Evolutionary conservation across 2,329 filamentous ascomycete genomes (phyloP).

Genomic region (Aspergillus texensis): DNA sequence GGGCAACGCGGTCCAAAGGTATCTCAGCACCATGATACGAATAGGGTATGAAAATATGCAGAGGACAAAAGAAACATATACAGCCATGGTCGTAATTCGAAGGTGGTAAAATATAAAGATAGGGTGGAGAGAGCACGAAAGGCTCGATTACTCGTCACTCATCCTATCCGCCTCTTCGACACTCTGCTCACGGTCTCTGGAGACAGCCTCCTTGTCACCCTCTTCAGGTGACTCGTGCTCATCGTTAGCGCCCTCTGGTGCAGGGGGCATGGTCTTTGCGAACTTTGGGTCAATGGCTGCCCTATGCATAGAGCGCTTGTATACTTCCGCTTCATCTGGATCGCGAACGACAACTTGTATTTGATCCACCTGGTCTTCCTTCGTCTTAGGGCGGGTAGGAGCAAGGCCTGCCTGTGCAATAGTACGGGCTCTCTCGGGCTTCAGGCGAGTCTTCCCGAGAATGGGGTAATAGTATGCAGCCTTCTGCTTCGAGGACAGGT

Average conservation of each 20-base stretch:
- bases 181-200: constrained; percentile 19
- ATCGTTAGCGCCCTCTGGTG: constrained; percentile 23
- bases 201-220: constrained; percentile 15
- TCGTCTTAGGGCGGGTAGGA: constrained; percentile 41
- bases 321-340: constrained; percentile 52
- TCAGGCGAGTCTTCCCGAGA: constrained; percentile 58
- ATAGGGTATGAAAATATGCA: constrained; percentile 14
- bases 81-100: constrained; percentile 6
- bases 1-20: neutral
- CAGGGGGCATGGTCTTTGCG: constrained; percentile 38
- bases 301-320: constrained; percentile 48
- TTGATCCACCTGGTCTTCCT: constrained; percentile 54
- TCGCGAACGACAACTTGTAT: constrained; percentile 57
- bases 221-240: constrained; percentile 15
- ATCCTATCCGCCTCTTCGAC: constrained; percentile 22
- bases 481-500: constrained; percentile 42
- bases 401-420: constrained; percentile 45
- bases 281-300: constrained; percentile 51
- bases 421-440: constrained; percentile 50
- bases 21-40: neutral
- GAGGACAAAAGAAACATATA: constrained; percentile 11
- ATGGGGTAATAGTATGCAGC: constrained; percentile 67
- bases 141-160: constrained; percentile 23
- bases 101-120: neutral
- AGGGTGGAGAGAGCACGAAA: neutral